These are phyloP conservation scores for Exidia glandulosa DNA, from an alignment of 768 basidiomycete genomes.

Conservation along the genomic window DNA sequence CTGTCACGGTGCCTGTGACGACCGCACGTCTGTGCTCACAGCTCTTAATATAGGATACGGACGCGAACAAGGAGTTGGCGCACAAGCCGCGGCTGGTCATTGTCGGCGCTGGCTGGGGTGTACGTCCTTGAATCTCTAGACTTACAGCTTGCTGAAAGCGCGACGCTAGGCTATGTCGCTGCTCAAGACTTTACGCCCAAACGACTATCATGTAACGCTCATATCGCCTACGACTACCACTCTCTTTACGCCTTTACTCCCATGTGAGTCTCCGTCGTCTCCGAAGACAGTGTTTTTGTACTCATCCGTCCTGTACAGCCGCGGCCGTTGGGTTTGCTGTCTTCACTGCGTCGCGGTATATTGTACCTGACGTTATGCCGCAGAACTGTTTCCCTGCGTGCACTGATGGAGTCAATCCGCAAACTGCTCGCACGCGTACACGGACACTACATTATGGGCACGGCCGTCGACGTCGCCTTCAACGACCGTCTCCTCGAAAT, in stretches of 20 bases:
- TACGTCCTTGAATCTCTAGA: conserved; percentile 26
- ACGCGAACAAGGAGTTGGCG: conserved; percentile 47
- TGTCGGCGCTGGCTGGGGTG: conserved; percentile 95
- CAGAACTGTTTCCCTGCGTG: conserved; percentile 56
- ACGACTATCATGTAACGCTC: conserved; percentile 88
- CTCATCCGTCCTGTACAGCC: neutral
- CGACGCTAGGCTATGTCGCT: conserved; percentile 64
- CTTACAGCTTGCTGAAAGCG: neutral
- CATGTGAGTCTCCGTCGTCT: conserved; percentile 41
- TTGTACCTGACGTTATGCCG: neutral
- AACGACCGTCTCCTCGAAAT: conserved; percentile 79
- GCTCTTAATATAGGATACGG: conserved; percentile 37
- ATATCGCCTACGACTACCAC: conserved; percentile 82
- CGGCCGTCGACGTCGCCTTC: conserved; percentile 86
- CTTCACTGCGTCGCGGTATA: neutral
- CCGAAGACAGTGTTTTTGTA: neutral
- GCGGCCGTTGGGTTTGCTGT: neutral
- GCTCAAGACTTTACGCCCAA: conserved; percentile 61
- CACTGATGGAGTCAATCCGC: conserved; percentile 87
- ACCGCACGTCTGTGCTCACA: neutral
- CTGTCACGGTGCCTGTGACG: neutral
- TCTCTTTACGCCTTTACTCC: conserved; percentile 85
- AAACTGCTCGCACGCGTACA: conserved; percentile 86
- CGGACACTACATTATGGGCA: conserved; percentile 81
- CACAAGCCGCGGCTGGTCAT: conserved; percentile 79